Conservation (phyloP, 495 filamentous ascomycete genomes). For the Trichoderma reesei region DNA sequence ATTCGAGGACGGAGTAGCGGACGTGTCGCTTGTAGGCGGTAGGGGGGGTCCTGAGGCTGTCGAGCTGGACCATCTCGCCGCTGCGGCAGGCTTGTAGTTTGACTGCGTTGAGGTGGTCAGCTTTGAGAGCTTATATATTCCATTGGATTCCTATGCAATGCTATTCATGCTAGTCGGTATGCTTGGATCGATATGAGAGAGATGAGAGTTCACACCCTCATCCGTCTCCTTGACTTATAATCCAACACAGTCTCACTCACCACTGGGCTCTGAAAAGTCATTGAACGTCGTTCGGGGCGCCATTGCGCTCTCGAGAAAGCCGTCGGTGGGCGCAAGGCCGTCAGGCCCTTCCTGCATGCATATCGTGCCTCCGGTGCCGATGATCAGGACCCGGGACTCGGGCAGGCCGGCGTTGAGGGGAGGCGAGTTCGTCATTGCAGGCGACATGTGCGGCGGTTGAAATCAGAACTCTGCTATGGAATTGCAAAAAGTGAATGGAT, state of each 20-base stretch:
- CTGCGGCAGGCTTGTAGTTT: slow-evolving; percentile 32
- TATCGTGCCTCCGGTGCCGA: slow-evolving; percentile 94
- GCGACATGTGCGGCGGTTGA: background rate
- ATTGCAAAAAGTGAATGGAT: background rate
- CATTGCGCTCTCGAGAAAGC: slow-evolving; percentile 78
- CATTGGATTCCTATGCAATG: too few relatives aligned
- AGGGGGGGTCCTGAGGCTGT: slow-evolving; percentile 66
- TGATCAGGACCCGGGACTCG: slow-evolving; percentile 76
- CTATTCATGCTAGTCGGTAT: background rate
- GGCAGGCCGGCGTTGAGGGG: slow-evolving; percentile 21
- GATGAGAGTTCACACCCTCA: background rate
- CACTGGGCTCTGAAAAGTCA: slow-evolving; percentile 54
- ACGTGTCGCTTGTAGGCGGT: slow-evolving; percentile 75
- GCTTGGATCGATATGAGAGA: background rate
- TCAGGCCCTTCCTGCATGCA: slow-evolving; percentile 73
- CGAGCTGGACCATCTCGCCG: slow-evolving; percentile 27
- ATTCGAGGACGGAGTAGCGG: slow-evolving; percentile 80
- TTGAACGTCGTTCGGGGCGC: slow-evolving; percentile 82
- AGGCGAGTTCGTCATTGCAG: background rate
- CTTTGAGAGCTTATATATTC: too few relatives aligned
- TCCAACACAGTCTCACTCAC: slow-evolving; percentile 18
- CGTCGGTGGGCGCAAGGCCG: slow-evolving; percentile 60
- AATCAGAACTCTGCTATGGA: too few relatives aligned
- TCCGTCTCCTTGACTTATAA: background rate
- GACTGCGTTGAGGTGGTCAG: slow-evolving; percentile 12